phyloP scores from a whole-genome alignment of 495 filamentous ascomycete genomes.

The Aspergillus saccharolyticus region DNA sequence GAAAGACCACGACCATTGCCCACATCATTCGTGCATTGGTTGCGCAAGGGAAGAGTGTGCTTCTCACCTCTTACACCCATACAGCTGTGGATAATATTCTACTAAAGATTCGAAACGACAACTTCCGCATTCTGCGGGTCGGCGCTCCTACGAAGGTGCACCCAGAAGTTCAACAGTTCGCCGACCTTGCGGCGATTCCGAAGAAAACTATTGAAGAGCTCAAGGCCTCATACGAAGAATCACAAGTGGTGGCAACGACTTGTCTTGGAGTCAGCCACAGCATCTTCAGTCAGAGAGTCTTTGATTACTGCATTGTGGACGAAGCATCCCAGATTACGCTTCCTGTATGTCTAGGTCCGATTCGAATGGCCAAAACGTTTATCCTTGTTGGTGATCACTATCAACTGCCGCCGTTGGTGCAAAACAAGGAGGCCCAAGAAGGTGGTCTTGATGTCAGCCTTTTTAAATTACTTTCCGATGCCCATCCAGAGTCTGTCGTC shows the following conservation, averaged over 20 bases:
- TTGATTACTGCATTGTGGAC: conserved; percentile 98
- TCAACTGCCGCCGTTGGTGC: conserved; percentile 89
- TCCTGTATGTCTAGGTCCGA: conserved; percentile 87
- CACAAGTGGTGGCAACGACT: conserved; percentile 87
- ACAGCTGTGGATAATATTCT: conserved; percentile 97
- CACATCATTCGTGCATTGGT: conserved; percentile 94
- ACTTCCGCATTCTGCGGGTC: conserved; percentile 75
- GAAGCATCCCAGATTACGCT: conserved; percentile 97
- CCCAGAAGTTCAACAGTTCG: conserved; percentile 79
- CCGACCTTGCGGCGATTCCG: conserved; percentile 63
- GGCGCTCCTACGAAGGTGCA: conserved; percentile 80
- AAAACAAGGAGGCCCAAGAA: conserved; percentile 78
- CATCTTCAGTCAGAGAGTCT: conserved; percentile 81
- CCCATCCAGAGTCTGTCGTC: conserved; percentile 78
- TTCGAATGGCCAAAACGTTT: conserved; percentile 88
- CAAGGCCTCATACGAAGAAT: conserved; percentile 71
- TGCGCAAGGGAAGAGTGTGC: conserved; percentile 81
- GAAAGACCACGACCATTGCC: conserved; percentile 95
- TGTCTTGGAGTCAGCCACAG: conserved; percentile 86
- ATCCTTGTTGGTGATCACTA: conserved; percentile 95
- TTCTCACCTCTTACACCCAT: conserved; percentile 93
- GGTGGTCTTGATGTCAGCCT: conserved; percentile 89
- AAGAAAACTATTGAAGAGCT: conserved; percentile 78
- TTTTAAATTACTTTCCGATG: conserved; percentile 87
- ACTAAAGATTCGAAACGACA: conserved; percentile 76